A percentile compares a stretch with the other conserved stretches of the same genome.
These are phyloP conservation scores for Citeromyces nyonsensis DNA, from an alignment of 805 yeast genomes.

Conservation along the genomic window DNA sequence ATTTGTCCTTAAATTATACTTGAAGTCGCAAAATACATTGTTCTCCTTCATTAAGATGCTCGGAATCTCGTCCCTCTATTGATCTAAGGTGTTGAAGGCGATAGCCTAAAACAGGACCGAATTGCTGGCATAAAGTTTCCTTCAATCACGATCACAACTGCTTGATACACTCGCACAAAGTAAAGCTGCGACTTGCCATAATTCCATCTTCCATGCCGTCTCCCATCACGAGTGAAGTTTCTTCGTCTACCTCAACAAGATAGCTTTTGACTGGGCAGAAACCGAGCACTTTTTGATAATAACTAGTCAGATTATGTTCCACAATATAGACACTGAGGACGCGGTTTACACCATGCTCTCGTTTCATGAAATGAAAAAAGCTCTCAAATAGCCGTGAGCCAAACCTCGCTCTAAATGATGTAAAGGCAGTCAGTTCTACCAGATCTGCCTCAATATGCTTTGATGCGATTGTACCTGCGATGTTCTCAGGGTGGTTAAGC, in stretches of 20 bases:
- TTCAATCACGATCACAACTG: no score
- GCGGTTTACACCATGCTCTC: constrained; percentile 4
- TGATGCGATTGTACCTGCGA: constrained; percentile 19
- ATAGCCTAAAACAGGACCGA: no score
- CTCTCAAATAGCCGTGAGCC: constrained; percentile 7
- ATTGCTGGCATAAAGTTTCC: no score
- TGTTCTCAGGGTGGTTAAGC: constrained; percentile 2
- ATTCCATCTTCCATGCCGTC: constrained; percentile 20
- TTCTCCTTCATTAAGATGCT: no score
- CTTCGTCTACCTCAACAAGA: constrained; percentile 10
- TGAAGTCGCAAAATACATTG: no score
- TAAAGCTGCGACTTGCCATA: constrained; percentile 10
- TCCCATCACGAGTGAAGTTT: constrained; percentile 7
- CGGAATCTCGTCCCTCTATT: no score
- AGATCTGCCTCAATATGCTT: constrained; percentile 10
- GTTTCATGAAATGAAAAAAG: constrained; percentile 10
- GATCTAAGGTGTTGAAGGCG: no score
- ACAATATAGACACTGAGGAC: constrained; percentile 13
- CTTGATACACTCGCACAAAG: no score
- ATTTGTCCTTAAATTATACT: no score
- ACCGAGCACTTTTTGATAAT: constrained; percentile 23
- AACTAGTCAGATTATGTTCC: constrained; percentile 31
- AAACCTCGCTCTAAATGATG: constrained; percentile 29
- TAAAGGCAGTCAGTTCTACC: constrained; percentile 31
- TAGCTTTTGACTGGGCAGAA: constrained; percentile 14